Evolutionary conservation across 2,329 filamentous ascomycete genomes (phyloP), one percentile per base, ranked within the genome.

Genomic region (Chaetoscypha palmicola): DNA sequence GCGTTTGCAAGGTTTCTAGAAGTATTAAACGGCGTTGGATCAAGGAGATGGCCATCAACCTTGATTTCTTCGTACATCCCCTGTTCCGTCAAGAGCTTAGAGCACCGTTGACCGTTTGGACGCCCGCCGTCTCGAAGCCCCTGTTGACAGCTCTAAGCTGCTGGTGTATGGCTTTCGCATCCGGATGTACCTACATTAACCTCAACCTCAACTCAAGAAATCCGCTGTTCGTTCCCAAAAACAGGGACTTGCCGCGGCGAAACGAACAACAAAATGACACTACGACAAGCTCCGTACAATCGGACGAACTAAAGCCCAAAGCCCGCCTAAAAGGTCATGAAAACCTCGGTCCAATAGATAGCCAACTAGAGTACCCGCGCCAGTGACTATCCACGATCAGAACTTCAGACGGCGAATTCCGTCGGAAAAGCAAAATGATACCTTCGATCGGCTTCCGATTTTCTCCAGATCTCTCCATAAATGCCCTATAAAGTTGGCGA

Each of bases 91-190:
- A 28, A 21, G 33, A 28, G 33, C 39, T 26, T 31, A 33, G 20
- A 23, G 21, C 38, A 40, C 19, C 38, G 38, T 40, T 40, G 39
- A 28, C 23, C 38, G 38, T n/a, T 32, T 32, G 19, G 19, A n/a
- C 24, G 19, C 17, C 19, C 17, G 23, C 26, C 23, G 20, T 38
- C 37, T 19, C 22, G 17, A 22, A 19, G 37, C 16, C 38, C 28
- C 24, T 20, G 28, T 14, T 33, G 30, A 24, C 37, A 30, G 30
- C 38, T 20, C 10, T n/a, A 24, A 30, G 24, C 7, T n/a, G 10
- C 26, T 9, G 21, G 9, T 12, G 21, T 38, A 14, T 12, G 12
- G 22, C 28, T n/a, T 22, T 10, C 8, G 7, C 7, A 7, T 16
- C 7, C 14, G 30, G 5, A 16, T 28, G 24, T 7, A 7, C 30